A percentile compares a stretch with the other conserved stretches of the same genome.
phyloP scores from a whole-genome alignment of 176 grass and related monocot species.

The Avena sativa region DNA sequence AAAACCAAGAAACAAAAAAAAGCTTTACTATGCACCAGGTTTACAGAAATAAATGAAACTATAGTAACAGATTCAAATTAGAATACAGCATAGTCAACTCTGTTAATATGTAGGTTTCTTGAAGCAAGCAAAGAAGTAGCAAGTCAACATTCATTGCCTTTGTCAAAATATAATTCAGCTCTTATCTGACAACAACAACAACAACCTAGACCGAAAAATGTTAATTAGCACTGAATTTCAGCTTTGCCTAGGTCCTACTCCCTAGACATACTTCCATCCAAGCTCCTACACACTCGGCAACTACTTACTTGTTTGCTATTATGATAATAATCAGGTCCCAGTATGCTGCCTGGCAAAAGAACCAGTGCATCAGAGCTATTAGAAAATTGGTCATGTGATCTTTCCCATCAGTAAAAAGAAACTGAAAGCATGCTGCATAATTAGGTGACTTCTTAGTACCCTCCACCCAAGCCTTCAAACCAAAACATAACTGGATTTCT shows the following conservation, averaged over 20 bases:
- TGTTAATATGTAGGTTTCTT: neutral
- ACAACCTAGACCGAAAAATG: neutral
- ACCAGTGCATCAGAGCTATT: too few relatives aligned
- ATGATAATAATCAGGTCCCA: neutral
- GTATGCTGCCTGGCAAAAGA: neutral
- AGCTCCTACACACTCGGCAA: neutral
- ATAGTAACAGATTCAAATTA: conserved; percentile 15
- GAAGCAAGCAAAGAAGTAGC: neutral
- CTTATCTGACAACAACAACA: neutral
- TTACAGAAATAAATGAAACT: too few relatives aligned
- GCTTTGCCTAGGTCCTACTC: neutral
- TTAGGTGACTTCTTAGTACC: too few relatives aligned
- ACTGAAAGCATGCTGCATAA: too few relatives aligned
- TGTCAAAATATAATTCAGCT: neutral
- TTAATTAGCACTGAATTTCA: neutral
- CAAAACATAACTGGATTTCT: too few relatives aligned
- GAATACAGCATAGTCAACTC: conserved; percentile 15
- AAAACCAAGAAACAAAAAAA: neutral
- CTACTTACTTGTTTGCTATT: neutral
- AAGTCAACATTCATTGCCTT: neutral
- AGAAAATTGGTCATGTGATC: too few relatives aligned
- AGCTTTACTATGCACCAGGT: neutral
- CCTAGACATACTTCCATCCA: neutral
- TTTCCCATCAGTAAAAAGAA: too few relatives aligned
- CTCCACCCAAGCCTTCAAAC: too few relatives aligned